These are phyloP conservation scores for Trichocladium antarcticum DNA, from an alignment of 495 filamentous ascomycete species.

Conservation along the genomic window DNA sequence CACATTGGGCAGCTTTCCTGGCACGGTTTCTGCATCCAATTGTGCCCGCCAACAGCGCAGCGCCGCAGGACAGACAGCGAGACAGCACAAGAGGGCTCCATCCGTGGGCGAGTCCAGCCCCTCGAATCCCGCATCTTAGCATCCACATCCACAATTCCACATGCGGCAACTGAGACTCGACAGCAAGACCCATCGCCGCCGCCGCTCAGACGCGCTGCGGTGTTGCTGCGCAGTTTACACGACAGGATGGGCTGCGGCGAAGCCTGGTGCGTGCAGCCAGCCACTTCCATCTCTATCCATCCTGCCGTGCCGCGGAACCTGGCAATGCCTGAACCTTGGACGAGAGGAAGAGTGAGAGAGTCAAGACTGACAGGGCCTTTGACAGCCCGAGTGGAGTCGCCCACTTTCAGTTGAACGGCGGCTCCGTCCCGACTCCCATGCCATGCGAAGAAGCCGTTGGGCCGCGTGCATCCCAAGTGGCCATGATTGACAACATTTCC, in stretches of 20 bases:
- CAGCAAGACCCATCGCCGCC: not conserved
- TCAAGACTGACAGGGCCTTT: too few species aligned
- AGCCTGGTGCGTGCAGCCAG: not conserved
- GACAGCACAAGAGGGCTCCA: not conserved
- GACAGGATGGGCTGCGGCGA: not conserved
- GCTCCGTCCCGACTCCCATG: too few species aligned
- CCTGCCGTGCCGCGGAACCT: too few species aligned
- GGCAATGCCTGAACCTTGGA: too few species aligned
- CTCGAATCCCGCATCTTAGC: slow-evolving; percentile 1
- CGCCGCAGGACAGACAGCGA: too few species aligned
- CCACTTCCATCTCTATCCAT: too few species aligned
- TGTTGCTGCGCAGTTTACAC: not conserved
- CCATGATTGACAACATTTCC: not conserved
- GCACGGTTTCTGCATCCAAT: too few species aligned
- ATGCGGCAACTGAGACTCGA: not conserved
- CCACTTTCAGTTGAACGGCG: not conserved
- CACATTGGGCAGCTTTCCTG: not conserved
- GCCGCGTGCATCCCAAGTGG: not conserved
- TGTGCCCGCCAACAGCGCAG: not conserved
- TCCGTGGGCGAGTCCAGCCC: not conserved
- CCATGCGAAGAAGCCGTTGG: too few species aligned
- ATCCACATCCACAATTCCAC: not conserved
- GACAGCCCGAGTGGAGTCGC: not conserved
- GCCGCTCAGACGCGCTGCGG: not conserved
- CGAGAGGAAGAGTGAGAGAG: too few species aligned